phyloP scores from a whole-genome alignment of 768 basidiomycete genomes.

The Agaricus bisporus region DNA sequence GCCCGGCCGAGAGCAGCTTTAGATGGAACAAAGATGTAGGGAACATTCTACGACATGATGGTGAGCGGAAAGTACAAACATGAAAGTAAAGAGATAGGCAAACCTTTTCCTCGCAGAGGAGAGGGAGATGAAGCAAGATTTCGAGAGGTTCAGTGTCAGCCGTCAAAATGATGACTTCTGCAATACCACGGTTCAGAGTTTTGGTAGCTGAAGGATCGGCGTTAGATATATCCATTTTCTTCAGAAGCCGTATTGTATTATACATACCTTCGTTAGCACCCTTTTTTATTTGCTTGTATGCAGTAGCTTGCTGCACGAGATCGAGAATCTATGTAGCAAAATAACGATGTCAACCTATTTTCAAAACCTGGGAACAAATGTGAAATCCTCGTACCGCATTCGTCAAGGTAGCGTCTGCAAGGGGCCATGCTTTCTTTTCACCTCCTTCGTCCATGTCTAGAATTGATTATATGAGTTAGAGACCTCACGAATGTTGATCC shows the following conservation, averaged over 20 bases:
- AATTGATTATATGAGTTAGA: constrained; percentile 19
- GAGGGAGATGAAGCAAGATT: constrained; percentile 93
- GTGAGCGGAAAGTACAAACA: constrained; percentile 4
- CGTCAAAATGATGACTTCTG: constrained; percentile 96
- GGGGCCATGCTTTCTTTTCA: constrained; percentile 78
- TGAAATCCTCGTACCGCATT: constrained; percentile 59
- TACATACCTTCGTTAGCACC: constrained; percentile 94
- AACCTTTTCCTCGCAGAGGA: constrained; percentile 98
- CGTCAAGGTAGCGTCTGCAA: constrained; percentile 80
- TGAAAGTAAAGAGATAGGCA: constrained; percentile 7
- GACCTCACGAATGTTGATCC: constrained; percentile 86
- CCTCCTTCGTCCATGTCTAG: constrained; percentile 48
- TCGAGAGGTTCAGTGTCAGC: constrained; percentile 97
- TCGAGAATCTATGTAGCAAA: constrained; percentile 71
- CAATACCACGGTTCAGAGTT: constrained; percentile 95
- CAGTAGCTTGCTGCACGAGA: constrained; percentile 89
- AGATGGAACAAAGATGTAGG: constrained; percentile 91
- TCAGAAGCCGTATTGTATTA: background rate
- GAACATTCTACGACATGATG: constrained; percentile 66
- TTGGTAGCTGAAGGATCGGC: constrained; percentile 68
- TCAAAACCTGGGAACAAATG: background rate
- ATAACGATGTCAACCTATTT: background rate
- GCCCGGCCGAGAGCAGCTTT: constrained; percentile 96
- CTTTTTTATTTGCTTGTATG: constrained; percentile 98
- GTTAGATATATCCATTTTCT: background rate